Base-by-base conservation (phyloP, 768 basidiomycete genomes). In the Hygrophoropsis aurantiaca region DNA sequence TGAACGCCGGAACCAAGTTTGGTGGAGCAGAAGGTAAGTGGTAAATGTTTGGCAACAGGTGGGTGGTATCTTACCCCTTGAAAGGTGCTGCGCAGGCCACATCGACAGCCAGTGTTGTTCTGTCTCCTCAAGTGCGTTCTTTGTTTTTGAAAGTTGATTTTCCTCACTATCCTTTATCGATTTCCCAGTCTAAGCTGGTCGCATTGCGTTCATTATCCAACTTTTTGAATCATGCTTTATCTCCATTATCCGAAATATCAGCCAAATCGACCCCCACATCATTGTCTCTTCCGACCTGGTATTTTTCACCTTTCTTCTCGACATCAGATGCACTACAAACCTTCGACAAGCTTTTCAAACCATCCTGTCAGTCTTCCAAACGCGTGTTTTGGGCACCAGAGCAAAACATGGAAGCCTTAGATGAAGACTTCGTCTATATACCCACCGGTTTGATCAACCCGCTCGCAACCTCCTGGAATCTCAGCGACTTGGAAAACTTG, bases 181-280 rank as follows among this genome's bases (percentile, higher is more conserved):
- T 47, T 49, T 40, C 49, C 24, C 39, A 90, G 89, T 90, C 91
- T 11, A 91, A 85, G 67, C 76, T 88, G 43, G 74, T 84, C n/a
- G 79, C 92, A 9, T 66, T 92, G 49, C 76, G 72, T 46, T 92
- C 91, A 2, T 68, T 94, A 32, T 74, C 83, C 11, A 74, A 72
- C 2, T 93, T 93, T 61, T 73, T 94, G 18, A 68, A 67, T 11
- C 58, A 64, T 47, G 82, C 81, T 6, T 56, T 77, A 54, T 53
- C 64, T 44, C 52, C 49, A n/a, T 44, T 27, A 47, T 49, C 50
- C 42, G 44, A 49, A 55, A 60, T 49, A 40, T 51, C 34, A 33
- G 21, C 24, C 46, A 52, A 51, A 24, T 35, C 18, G 23, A 24
- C 27, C 35, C 50, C 56, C 24, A 42, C 54, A 25, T 47, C 53